Evolutionary conservation across 2,329 filamentous ascomycete genomes (phyloP), one percentile per base, ranked within the genome.

Genomic region (Aspergillus pseudoglaucus): DNA sequence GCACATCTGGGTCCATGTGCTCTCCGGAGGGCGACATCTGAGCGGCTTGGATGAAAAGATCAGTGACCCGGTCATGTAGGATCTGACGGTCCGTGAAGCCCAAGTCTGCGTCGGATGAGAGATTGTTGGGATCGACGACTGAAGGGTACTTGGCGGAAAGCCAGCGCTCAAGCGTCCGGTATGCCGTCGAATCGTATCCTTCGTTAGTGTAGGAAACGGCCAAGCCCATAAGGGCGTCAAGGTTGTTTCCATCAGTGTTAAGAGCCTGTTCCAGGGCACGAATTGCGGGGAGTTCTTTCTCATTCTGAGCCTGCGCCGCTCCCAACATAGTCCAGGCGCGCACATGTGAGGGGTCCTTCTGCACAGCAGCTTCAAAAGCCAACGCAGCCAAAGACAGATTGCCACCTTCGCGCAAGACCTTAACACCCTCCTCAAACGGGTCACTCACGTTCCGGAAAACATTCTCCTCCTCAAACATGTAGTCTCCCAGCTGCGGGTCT

Each of bases 201-300:
- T 98, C 93, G 72, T 98, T 98, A 42, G 93, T 98, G 70, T 98
- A 98, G 4, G 88, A 95, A 17, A 98, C 91, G 12, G 91, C 90
- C 45, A 98, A 75, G 1, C 89, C 90, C 91, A 98, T 97, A 41
- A 98, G 78, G 0, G 90, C 91, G 50, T 88, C 82, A 17, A 94
- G 79, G 64, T 95, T 96, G 60, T 83, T 84, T 0, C 90, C 85
- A 60, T 97, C 90, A 23, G 93, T 76, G 68, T 90, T 91, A 54
- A 96, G 73, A 1, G 91, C 90, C 65, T 93, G 87, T 69, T 97
- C 91, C 51, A 97, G 76, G 3, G 93, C 93, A 30, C 93, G 85
- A 55, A 98, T 96, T 2, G 93, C 93, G 0, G 93, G 91, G 7
- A 89, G 87, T 69, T 98, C 93, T 73, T 98, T 98, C 70, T 98